A percentile compares a stretch with the other conserved stretches of the same genome.
Evolutionary conservation across 108 stramenopile species (phyloP).

Genomic region (Nannochloropsis gaditana): DNA sequence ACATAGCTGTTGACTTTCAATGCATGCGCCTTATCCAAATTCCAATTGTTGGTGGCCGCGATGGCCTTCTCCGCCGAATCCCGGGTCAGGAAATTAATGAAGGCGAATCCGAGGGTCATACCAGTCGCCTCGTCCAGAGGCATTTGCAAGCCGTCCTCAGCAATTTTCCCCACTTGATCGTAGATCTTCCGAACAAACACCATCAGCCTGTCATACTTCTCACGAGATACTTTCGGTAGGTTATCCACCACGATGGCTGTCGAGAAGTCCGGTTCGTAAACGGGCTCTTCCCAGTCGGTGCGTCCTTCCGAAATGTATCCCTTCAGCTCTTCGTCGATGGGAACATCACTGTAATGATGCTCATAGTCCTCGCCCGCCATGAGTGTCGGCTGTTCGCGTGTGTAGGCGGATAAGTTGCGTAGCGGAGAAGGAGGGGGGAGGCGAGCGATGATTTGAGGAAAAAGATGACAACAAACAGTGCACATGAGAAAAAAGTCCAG

Average conservation of each 20-base stretch:
- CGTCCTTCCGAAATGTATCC: neutral
- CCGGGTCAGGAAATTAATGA: conserved; percentile 71
- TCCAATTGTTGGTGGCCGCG: conserved; percentile 38
- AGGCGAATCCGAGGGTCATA: conserved; percentile 56
- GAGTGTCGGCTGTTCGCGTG: neutral
- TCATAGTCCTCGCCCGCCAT: conserved; percentile 17
- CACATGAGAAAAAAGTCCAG: no score
- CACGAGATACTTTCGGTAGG: conserved; percentile 35
- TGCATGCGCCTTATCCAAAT: conserved; percentile 82
- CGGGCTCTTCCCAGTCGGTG: conserved; percentile 15
- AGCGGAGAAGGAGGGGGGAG: neutral
- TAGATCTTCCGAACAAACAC: conserved; percentile 45
- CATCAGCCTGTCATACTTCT: conserved; percentile 52
- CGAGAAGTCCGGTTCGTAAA: conserved; percentile 39
- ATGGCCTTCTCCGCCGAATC: conserved; percentile 72
- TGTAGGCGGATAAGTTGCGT: neutral
- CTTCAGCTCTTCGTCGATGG: neutral
- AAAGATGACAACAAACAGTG: neutral
- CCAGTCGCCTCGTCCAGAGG: conserved; percentile 38
- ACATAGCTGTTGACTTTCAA: conserved; percentile 66
- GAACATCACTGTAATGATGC: neutral
- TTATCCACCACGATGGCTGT: conserved; percentile 48
- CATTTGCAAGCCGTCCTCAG: conserved; percentile 40
- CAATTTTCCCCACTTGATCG: conserved; percentile 42
- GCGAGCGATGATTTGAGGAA: neutral